A percentile compares a stretch with the other conserved stretches of the same genome.
phyloP scores from a whole-genome alignment of 805 yeast species.

The Wickerhamiella qilinensis region DNA sequence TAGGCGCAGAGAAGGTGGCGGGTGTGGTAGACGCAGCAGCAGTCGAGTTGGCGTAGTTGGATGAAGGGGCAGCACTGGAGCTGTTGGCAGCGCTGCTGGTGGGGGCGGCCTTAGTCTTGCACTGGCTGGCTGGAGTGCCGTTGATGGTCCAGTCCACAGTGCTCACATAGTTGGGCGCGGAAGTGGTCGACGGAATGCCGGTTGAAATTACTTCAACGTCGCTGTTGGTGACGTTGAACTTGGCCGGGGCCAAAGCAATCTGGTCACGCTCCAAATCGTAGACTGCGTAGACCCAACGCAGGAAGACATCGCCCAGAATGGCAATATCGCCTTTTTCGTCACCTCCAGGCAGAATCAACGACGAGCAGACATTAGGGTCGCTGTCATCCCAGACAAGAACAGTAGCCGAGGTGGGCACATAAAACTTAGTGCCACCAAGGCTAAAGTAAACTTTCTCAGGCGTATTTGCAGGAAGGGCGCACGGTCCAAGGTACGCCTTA shows the following conservation, averaged over 20 bases:
- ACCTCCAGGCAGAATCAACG: slow-evolving; percentile 16
- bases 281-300: slow-evolving; percentile 32
- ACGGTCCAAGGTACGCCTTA: slow-evolving; percentile 21
- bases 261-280: neutral
- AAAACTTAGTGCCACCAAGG: slow-evolving; percentile 16
- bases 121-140: no score
- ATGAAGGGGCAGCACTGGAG: no score
- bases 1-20: neutral
- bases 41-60: neutral
- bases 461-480: slow-evolving; percentile 12
- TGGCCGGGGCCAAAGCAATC: slow-evolving; percentile 4
- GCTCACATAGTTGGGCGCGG: neutral
- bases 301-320: slow-evolving; percentile 48
- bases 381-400: slow-evolving; percentile 24
- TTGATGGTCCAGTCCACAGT: no score
- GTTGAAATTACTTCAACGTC: slow-evolving; percentile 11
- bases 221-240: slow-evolving; percentile 15
- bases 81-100: no score
- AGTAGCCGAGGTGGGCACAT: slow-evolving; percentile 15
- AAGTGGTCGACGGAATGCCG: slow-evolving; percentile 12
- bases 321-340: slow-evolving; percentile 15
- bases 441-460: slow-evolving; percentile 24
- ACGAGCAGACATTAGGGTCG: slow-evolving; percentile 8
- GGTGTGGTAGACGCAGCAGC: neutral
- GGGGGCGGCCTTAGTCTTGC: no score